Base-by-base conservation (phyloP, 495 filamentous ascomycete genomes). In the Xylaria cubensis region DNA sequence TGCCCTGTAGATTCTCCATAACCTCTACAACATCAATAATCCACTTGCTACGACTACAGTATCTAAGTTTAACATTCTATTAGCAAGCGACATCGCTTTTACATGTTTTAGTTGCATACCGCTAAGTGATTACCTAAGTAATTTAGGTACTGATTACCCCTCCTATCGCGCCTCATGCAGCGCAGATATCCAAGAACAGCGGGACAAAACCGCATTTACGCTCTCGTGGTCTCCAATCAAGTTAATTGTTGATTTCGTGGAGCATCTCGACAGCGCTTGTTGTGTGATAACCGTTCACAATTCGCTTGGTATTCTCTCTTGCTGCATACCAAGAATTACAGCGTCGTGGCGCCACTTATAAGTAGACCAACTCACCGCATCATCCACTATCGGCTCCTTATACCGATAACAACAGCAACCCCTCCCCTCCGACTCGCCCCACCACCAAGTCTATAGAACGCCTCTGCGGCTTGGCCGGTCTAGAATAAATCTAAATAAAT, bases 371-470 rank as follows among this genome's bases (percentile, higher is more conserved):
- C 67, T 69, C 53, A 62, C 42, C 56, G 67, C 34, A 69, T 69
- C 34, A 69, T 69, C 50, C 66, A 58, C 65, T 59, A 53, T 59
- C 56, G 58, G 56, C 29, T 26, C 26, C 41, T n/a, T 51, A 34
- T 32, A 51, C 53, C 68, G 68, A 70, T 70, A 70, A 63, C 21
- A 29, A 62, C 41, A 51, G 32, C 55, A 46, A 59, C 51, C 56
- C 48, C 46, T 50, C n/a, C 55, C 55, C 34, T 53, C 65, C 32
- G 13, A 53, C 46, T 50, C 42, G 63, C 39, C 42, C 21, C 42
- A 41, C 44, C 24, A 21, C 46, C 15, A 34, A 15, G 34, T 39
- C 53, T 39, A 39, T 21, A 42, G 10, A 42, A 5, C 34, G 4
- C 34, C 10, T 42, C 15, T 39, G 21, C 8, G 59, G n/a, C 59